Evolutionary conservation across 73 alveolate genomes (phyloP), one percentile per base, ranked within the genome.

Genomic region (Durusdinium trenchii): DNA sequence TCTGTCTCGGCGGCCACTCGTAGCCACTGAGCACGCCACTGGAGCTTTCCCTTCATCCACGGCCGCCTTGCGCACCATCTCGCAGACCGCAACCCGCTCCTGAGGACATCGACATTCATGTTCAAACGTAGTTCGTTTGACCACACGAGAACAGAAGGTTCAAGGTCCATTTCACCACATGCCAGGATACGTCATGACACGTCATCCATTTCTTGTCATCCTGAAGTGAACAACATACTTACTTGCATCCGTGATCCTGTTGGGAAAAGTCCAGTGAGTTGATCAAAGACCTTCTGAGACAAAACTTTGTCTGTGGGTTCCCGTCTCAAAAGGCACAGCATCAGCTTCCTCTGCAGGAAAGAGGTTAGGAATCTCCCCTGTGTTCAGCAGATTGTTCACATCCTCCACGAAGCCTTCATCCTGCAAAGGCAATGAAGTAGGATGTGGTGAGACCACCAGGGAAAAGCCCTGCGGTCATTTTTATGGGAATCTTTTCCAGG

Each of bases 331-430:
- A 60, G n/a, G n/a, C 73, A 60, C 67, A 99, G 99, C 35, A 99
- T 99, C 99, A 99, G 99, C n/a, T 85, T 99, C 99, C 99, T 99
- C 99, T 50, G 99, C 99, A 48, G 99, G 99, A 99, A 99, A 99
- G 51, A 99, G 99, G 99, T 99, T 99, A 20, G 99, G 99, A 36
- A 99, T 99, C 99, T 99, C 99, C 36, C 99, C 99, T 28, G 99
- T 99, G 99, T 99, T 99, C 86, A 99, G 99, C 75, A 99, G 99
- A 95, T 99, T 99, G 99, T 99, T 99, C 95, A 99, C 99, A 99
- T 99, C 99, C 98, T 99, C 99, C 38, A 99, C 99, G 99, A 99
- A 99, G 51, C 99, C 99, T 99, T 99, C 99, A 78, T 99, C 99
- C 96, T 89, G 95, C 23, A 6, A 45, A 84, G 30, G 42, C 6